A percentile compares a stretch with the other conserved stretches of the same genome.
phyloP scores from a whole-genome alignment of 2,329 filamentous ascomycete genomes.

The Fusarium anguioides region DNA sequence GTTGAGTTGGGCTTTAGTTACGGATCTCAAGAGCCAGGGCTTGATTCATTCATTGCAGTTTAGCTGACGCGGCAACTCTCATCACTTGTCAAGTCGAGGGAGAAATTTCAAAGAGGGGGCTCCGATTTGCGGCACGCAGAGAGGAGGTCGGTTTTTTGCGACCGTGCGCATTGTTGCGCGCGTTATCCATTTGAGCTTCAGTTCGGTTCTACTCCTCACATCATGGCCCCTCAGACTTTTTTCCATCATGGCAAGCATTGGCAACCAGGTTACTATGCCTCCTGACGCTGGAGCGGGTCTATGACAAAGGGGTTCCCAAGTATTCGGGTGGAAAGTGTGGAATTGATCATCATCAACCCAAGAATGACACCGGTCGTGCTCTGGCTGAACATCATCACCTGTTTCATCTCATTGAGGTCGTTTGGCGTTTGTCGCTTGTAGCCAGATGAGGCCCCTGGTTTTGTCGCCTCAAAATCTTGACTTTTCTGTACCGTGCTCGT shows the following conservation, averaged over 20 bases:
- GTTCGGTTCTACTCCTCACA: constrained; percentile 1
- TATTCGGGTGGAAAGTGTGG: constrained; percentile 8
- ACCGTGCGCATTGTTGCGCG: constrained; percentile 29
- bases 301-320: constrained; percentile 14
- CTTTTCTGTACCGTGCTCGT: neutral
- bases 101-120: constrained; percentile 10
- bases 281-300: constrained; percentile 14
- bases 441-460: constrained; percentile 12
- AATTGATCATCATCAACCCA: constrained; percentile 18
- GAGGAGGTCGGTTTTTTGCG: constrained; percentile 14
- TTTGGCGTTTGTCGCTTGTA: neutral
- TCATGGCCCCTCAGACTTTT: constrained; percentile 21
- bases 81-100: constrained; percentile 7
- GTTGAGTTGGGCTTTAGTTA: constrained; percentile 22
- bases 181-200: constrained; percentile 18
- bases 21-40: constrained; percentile 17
- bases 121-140: constrained; percentile 15
- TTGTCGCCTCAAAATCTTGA: constrained; percentile 14
- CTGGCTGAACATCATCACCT: neutral
- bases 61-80: constrained; percentile 37
- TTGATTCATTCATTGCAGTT: constrained; percentile 17
- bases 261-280: neutral
- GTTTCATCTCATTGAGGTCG: constrained; percentile 9
- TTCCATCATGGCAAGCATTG: constrained; percentile 4
- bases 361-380: constrained; percentile 8